A percentile compares a stretch with the other conserved stretches of the same genome.
phyloP scores from a whole-genome alignment of 2,329 filamentous ascomycete genomes.

The Peltaster fructicola region DNA sequence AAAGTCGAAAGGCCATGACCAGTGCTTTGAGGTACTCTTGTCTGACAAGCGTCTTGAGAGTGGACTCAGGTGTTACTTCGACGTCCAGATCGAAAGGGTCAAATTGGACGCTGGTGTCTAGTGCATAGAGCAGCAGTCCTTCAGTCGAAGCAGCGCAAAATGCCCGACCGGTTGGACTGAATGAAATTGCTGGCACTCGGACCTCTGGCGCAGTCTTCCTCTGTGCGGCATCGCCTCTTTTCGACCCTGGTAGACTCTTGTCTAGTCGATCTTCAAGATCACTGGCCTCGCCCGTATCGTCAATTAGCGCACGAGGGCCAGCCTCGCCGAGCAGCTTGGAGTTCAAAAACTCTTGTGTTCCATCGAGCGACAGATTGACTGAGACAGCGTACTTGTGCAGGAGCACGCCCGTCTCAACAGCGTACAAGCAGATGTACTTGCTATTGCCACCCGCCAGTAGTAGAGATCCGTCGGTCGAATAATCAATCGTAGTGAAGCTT shows the following conservation, averaged over 20 bases:
- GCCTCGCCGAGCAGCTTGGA: constrained; percentile 82
- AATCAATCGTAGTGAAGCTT: constrained; percentile 70
- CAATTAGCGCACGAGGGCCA: constrained; percentile 66
- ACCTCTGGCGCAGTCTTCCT: constrained; percentile 66
- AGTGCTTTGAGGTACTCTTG: constrained; percentile 79
- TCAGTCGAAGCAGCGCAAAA: constrained; percentile 95
- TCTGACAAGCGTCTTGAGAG: constrained; percentile 50
- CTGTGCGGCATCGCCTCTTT: constrained; percentile 67
- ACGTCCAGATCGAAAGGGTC: constrained; percentile 95
- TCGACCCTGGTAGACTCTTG: constrained; percentile 63
- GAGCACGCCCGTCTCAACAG: constrained; percentile 78
- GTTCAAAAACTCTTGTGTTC: constrained; percentile 93
- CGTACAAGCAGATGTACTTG: constrained; percentile 97
- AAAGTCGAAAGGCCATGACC: constrained; percentile 93
- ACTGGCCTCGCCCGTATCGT: constrained; percentile 73
- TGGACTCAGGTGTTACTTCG: constrained; percentile 68
- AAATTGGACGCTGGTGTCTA: constrained; percentile 71
- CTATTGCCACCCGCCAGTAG: constrained; percentile 84
- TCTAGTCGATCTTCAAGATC: constrained; percentile 77
- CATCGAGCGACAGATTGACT: constrained; percentile 85
- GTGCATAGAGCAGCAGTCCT: constrained; percentile 79
- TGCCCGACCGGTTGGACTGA: constrained; percentile 71
- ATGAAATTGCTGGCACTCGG: constrained; percentile 65
- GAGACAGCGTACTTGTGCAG: constrained; percentile 93
- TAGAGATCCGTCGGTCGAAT: constrained; percentile 83